Conservation (phyloP, 2,329 filamentous ascomycete genomes). For the Cytospora paraplurivora region DNA sequence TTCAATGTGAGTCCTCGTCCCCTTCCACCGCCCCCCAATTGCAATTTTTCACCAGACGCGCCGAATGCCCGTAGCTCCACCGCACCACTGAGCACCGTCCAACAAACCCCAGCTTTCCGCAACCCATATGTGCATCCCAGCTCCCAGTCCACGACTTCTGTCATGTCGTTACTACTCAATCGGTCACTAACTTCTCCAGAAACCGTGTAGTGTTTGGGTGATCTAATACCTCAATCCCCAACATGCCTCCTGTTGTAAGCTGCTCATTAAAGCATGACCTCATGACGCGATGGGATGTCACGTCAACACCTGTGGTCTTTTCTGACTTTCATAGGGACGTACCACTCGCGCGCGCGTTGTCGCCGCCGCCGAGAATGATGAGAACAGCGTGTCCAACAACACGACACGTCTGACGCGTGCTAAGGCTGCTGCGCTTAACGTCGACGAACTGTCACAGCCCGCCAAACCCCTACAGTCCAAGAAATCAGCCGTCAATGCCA, state of each 20-base stretch:
- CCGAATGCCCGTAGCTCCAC: constrained; percentile 23
- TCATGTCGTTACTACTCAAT: neutral
- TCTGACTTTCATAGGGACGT: constrained; percentile 58
- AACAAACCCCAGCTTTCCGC: constrained; percentile 20
- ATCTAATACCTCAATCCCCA: constrained; percentile 25
- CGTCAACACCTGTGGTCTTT: constrained; percentile 3
- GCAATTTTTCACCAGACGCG: constrained; percentile 28
- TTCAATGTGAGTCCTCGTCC: constrained; percentile 23
- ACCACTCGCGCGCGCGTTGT: constrained; percentile 69
- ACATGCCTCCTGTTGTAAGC: constrained; percentile 42
- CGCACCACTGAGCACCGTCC: constrained; percentile 17
- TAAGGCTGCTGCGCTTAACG: constrained; percentile 75
- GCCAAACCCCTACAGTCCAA: constrained; percentile 69
- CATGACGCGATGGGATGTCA: constrained; percentile 11
- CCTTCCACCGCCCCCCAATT: constrained; percentile 6
- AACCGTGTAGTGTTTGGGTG: constrained; percentile 24
- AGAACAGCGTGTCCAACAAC: constrained; percentile 61
- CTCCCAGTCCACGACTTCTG: constrained; percentile 9
- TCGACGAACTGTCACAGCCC: constrained; percentile 61
- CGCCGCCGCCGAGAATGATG: constrained; percentile 94
- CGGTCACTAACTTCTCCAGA: constrained; percentile 19
- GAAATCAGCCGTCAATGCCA: constrained; percentile 58
- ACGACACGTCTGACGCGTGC: constrained; percentile 89
- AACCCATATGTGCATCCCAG: constrained; percentile 10
- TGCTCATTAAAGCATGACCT: constrained; percentile 18